These are phyloP conservation scores for Stentor roeselii DNA, from an alignment of 73 alveolate genomes.

Conservation along the genomic window DNA sequence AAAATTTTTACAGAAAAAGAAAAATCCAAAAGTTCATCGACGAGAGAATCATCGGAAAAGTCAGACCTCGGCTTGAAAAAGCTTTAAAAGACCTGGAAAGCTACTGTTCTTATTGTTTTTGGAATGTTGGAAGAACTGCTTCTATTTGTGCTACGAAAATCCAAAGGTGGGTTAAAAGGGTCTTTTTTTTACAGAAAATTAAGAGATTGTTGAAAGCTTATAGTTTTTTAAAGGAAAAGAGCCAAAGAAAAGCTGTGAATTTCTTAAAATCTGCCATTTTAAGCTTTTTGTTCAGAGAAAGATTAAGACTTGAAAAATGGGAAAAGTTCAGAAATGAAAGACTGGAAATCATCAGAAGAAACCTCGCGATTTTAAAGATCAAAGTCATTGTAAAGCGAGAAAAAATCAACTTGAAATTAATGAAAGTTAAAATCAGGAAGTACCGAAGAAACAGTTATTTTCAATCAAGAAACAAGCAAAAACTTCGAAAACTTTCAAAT, in stretches of 20 bases:
- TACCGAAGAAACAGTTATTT: no score
- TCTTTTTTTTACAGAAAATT: background rate
- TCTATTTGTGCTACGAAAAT: background rate
- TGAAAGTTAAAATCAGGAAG: background rate
- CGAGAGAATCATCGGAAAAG: background rate
- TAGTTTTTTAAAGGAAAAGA: background rate
- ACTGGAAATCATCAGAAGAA: background rate
- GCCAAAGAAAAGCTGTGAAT: background rate
- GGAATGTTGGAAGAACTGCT: background rate
- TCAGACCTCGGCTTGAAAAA: background rate
- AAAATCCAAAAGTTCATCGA: background rate
- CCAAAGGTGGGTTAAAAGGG: background rate
- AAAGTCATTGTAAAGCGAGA: background rate
- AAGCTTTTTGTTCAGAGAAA: background rate
- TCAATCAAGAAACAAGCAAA: no score
- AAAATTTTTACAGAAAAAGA: background rate
- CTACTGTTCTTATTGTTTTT: background rate
- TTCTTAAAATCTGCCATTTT: background rate
- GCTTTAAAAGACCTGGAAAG: background rate
- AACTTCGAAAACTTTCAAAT: no score
- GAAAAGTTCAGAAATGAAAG: background rate
- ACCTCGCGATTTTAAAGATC: background rate
- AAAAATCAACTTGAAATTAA: background rate
- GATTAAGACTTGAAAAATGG: no score
- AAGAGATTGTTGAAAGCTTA: background rate